phyloP scores from a whole-genome alignment of 2,329 filamentous ascomycete genomes.

The Aureobasidium pullulans region DNA sequence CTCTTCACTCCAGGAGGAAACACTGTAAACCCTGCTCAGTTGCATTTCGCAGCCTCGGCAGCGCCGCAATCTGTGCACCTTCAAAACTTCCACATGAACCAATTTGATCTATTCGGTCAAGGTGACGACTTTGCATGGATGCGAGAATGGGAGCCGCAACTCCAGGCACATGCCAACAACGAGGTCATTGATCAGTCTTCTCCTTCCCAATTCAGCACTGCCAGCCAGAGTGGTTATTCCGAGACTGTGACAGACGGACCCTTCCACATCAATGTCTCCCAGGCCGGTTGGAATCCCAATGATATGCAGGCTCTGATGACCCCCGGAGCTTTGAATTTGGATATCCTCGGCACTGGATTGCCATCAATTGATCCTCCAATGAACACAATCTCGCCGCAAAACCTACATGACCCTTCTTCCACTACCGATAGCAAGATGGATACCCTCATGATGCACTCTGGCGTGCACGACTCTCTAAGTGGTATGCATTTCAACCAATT shows the following conservation, averaged over 20 bases:
- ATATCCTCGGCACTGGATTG: slow-evolving; percentile 66
- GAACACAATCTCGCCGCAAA: slow-evolving; percentile 70
- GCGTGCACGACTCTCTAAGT: slow-evolving; percentile 58
- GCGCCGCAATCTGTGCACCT: slow-evolving; percentile 34
- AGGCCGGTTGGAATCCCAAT: slow-evolving; percentile 55
- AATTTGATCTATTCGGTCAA: slow-evolving; percentile 37
- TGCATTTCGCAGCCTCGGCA: slow-evolving; percentile 71
- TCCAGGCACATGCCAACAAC: slow-evolving; percentile 59
- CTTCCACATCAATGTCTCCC: slow-evolving; percentile 21
- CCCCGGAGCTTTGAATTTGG: slow-evolving; percentile 62
- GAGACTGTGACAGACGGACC: slow-evolving; percentile 80
- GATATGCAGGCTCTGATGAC: slow-evolving; percentile 61
- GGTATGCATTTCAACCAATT: slow-evolving; percentile 43
- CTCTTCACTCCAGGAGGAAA: slow-evolving; percentile 57
- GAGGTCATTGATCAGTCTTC: slow-evolving; percentile 87
- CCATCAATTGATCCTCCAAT: slow-evolving; percentile 65
- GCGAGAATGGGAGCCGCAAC: slow-evolving; percentile 70
- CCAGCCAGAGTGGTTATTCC: slow-evolving; percentile 83
- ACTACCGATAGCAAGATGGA: slow-evolving; percentile 68
- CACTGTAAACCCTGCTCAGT: slow-evolving; percentile 57
- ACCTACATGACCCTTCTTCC: slow-evolving; percentile 57
- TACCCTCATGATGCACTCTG: slow-evolving; percentile 53
- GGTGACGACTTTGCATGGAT: slow-evolving; percentile 82
- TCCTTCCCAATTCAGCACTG: slow-evolving; percentile 90
- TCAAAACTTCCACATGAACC: slow-evolving; percentile 41